A percentile compares a stretch with the other conserved stretches of the same genome.
phyloP scores from a whole-genome alignment of 805 yeast species.

The Starmerella bombi region DNA sequence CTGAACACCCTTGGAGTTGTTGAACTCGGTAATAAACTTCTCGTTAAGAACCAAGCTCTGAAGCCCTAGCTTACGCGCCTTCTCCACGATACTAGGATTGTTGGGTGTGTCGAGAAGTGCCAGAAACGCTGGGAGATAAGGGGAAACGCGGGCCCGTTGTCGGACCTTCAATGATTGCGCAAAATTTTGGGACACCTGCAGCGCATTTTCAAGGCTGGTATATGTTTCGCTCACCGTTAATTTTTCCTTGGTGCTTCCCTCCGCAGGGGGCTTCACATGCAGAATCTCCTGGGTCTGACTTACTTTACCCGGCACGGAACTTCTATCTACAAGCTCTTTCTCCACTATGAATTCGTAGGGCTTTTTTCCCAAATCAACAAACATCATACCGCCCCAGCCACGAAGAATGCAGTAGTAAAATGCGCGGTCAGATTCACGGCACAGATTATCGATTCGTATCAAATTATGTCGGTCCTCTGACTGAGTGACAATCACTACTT shows the following conservation, averaged over 20 bases:
- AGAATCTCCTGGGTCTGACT: slow-evolving; percentile 34
- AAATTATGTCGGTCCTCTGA: slow-evolving; percentile 31
- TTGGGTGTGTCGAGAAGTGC: slow-evolving; percentile 38
- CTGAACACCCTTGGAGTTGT: slow-evolving; percentile 37
- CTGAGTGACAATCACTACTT: slow-evolving; percentile 67
- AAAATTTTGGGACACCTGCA: slow-evolving; percentile 12
- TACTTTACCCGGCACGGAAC: slow-evolving; percentile 41
- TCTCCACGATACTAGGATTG: slow-evolving; percentile 21
- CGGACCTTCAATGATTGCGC: slow-evolving; percentile 21
- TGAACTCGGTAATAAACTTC: slow-evolving; percentile 26
- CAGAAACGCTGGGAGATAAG: slow-evolving; percentile 45
- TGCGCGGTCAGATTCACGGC: slow-evolving; percentile 48
- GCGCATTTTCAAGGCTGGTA: slow-evolving; percentile 16
- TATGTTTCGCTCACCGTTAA: slow-evolving; percentile 25
- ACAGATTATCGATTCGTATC: slow-evolving; percentile 36
- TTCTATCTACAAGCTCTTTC: slow-evolving; percentile 17
- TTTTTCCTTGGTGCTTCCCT: slow-evolving; percentile 29
- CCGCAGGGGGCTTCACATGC: slow-evolving; percentile 28
- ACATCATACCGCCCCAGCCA: slow-evolving; percentile 74
- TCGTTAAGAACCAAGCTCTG: slow-evolving; percentile 37
- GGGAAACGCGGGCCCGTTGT: slow-evolving; percentile 36
- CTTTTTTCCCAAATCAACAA: slow-evolving; percentile 53
- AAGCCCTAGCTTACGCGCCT: slow-evolving; percentile 29
- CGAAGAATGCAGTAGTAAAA: slow-evolving; percentile 54
- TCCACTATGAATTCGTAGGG: slow-evolving; percentile 34